Evolutionary conservation across 192 early-diverging fungal genomes (phyloP).

Genomic region (Podila epicladia): DNA sequence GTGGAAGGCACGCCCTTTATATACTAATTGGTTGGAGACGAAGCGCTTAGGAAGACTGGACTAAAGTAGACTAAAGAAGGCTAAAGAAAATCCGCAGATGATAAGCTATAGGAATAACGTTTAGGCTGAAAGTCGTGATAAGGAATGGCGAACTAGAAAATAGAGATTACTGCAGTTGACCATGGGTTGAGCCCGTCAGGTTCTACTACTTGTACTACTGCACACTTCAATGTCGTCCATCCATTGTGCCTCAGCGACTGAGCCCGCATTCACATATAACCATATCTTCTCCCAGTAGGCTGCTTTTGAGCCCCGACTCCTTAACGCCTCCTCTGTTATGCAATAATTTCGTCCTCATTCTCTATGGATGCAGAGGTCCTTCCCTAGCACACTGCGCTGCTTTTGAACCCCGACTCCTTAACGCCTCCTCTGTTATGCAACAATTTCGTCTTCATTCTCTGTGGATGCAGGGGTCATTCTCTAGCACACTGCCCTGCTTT

Average conservation of each 20-base stretch:
- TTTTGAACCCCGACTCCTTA: constrained; percentile 23
- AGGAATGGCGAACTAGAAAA: constrained; percentile 12
- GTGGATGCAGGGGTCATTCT: constrained; percentile 10
- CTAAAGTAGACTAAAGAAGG: neutral
- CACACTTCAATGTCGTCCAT: constrained; percentile 5
- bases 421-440: constrained; percentile 5
- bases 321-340: too few relatives aligned
- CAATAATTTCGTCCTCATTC: constrained; percentile 3
- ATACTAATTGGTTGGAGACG: constrained; percentile 16
- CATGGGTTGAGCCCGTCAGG: constrained; percentile 16
- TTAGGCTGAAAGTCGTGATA: constrained; percentile 11
- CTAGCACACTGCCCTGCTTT: constrained; percentile 15
- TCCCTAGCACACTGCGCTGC: constrained; percentile 14
- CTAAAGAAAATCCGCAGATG: constrained; percentile 5
- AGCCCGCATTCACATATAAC: constrained; percentile 3
- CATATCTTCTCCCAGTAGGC: neutral
- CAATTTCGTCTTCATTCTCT: constrained; percentile 3
- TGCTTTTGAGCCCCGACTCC: too few relatives aligned
- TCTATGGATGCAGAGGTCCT: constrained; percentile 7
- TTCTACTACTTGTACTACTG: constrained; percentile 11
- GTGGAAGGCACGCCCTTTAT: constrained; percentile 12
- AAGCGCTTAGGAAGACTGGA: neutral
- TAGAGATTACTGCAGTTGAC: constrained; percentile 9
- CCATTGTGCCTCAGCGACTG: constrained; percentile 14
- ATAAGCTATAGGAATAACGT: too few relatives aligned